Evolutionary conservation across 768 basidiomycete genomes (phyloP), one percentile per base, ranked within the genome.

Genomic region (Lepiota subincarnata): DNA sequence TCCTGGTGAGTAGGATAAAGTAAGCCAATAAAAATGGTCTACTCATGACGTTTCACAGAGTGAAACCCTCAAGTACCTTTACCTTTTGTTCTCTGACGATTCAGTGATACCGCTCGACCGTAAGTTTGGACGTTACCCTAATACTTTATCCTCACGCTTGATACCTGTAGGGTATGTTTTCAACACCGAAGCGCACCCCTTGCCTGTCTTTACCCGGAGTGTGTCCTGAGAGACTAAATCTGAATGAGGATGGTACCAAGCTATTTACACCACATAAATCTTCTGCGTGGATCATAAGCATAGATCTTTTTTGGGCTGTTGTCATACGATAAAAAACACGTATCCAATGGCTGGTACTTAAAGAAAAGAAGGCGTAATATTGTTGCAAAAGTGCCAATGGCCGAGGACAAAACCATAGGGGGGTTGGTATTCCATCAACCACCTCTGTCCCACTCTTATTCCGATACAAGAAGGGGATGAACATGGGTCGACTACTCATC

Each of bases 61-160:
- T 60, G 91, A 93, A 68, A 94, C 91, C 5, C 69, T 94, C 55
- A 94, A 98, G 68, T 97, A 97, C 69, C 75, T 98, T 18, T 97
- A 87, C 67, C 68, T 96, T 58, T 70, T 97, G 3, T 98, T 96
- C 66, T 81, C 84, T 51, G 89, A 92, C 61, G 76, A 78, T 6
- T 73, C 66, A 24, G 77, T 84, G n/a, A 69, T 96, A 38, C 84
- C 94, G 1, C 65, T 96, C 54, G 78, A 83, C 50, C 72, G 90
- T 92, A 60, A 65, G 88, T 82, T 20, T 13, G 31, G 4, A 38
- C 7, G 14, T 35, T 37, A 53, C 19, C 49, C 11, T 8, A 16
- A 2, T 13, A 18, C 6, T 10, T 42, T 6, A 8, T 47, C 4
- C 19, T 18, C 48, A 26, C 40, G 10, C 24, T 46, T 16, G 41